Percentiles rank a stretch among this genome's conserved stretches.
Conservation (phyloP, 768 basidiomycete genomes). For the Rhizopogon vinicolor region DNA sequence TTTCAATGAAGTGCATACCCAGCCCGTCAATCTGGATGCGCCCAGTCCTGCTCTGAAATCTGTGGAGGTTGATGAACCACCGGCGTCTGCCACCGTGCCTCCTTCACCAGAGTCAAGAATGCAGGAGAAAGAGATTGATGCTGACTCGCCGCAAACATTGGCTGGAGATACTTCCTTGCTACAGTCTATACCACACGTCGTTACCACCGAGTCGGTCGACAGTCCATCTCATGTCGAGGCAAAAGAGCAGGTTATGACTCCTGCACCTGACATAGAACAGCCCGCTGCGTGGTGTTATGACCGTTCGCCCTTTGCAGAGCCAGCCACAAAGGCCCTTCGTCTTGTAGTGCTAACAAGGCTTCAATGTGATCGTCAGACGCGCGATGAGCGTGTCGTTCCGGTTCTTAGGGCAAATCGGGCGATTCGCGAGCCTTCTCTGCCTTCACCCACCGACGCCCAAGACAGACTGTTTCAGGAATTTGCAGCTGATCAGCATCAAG, state of each 20-base stretch:
- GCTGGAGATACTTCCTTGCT: constrained; percentile 3
- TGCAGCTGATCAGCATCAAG: constrained; percentile 30
- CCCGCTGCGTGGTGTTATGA: neutral
- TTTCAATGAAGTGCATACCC: neutral
- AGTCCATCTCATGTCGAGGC: constrained; percentile 21
- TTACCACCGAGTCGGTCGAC: constrained; percentile 5
- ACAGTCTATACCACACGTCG: constrained; percentile 4
- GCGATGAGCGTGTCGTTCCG: constrained; percentile 57
- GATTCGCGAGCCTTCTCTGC: constrained; percentile 30
- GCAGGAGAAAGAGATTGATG: constrained; percentile 12
- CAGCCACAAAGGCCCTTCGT: constrained; percentile 56
- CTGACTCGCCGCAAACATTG: constrained; percentile 2
- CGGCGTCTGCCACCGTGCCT: constrained; percentile 10
- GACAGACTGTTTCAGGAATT: constrained; percentile 47
- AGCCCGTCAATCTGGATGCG: neutral
- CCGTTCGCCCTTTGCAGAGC: constrained; percentile 22
- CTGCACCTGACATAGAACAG: constrained; percentile 1
- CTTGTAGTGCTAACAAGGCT: constrained; percentile 60
- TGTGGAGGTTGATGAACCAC: neutral
- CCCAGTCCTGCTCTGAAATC: neutral
- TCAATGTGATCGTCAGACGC: constrained; percentile 54
- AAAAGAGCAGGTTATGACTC: neutral
- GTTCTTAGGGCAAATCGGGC: constrained; percentile 57
- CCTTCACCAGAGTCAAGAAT: constrained; percentile 9
- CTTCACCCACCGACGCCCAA: constrained; percentile 29